Base-by-base conservation (phyloP, 805 yeast genomes). In the Candida arabinofermentans region DNA sequence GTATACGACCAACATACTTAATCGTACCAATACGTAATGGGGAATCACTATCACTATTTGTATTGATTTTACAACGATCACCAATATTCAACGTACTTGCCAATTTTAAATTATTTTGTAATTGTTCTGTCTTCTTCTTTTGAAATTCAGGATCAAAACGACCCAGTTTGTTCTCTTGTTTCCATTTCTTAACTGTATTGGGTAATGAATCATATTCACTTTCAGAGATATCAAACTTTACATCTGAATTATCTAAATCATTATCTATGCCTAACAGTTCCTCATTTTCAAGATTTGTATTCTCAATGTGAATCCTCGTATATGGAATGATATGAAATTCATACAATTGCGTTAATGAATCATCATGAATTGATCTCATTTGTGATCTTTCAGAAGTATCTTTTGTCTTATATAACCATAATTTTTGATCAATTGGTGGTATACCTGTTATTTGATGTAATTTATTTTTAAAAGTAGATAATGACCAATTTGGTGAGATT, bases 361-460 rank as follows among this genome's bases (percentile, higher is more conserved):
- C 14, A 2, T 50, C 55, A 8, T 55, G 53, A 7, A 21, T 32
- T 7, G 29, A 37, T 10, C 23, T 41, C 57, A 63, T 42, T 43
- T 61, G 59, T 24, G 46, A 36, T 58, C 58, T 56, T 37, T 65
- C 70, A 51, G 63, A 61, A 46, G 74, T 63, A 33, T 63, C 56
- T 6, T 67, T 57, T 3, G 62, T 51, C 8, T 67, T 64, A 50
- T 75, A 79, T 27, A 76, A 60, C 41, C 69, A 69, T 13, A 81
- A 55, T 13, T 63, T 64, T 55, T 83, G 95, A 44, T 59, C 65
- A 12, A 54, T 46, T 3, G 86, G 82, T 4, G 81, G 77, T 22
- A 87, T 75, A 2, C 96, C 96, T 0, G 95, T 85, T 46, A 86
- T 76, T 27, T 68, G 70, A 52, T 85, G 93, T 9, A 87, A 59